Conservation (phyloP, 2,329 filamentous ascomycete genomes). For the Atkinsonella hypoxylon region DNA sequence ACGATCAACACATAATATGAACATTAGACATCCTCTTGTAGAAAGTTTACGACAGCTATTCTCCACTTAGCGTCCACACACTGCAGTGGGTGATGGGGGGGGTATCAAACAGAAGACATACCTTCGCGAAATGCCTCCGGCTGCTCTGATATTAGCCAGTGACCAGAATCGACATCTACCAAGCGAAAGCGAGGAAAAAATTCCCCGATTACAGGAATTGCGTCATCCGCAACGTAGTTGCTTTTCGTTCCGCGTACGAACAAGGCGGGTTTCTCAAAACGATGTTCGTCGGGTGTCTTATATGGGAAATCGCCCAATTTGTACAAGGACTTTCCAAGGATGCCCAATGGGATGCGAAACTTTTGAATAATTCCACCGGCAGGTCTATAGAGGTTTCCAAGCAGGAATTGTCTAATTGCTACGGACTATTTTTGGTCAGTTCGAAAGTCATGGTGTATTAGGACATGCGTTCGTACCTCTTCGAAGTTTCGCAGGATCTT, state of each 20-base stretch:
- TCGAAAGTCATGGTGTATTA: neutral
- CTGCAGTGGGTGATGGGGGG: neutral
- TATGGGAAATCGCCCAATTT: constrained; percentile 85
- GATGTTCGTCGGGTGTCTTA: constrained; percentile 52
- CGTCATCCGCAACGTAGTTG: constrained; percentile 70
- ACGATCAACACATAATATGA: neutral
- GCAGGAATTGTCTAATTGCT: constrained; percentile 77
- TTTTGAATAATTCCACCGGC: constrained; percentile 40
- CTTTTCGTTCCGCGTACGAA: constrained; percentile 71
- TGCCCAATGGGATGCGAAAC: constrained; percentile 70
- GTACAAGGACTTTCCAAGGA: constrained; percentile 54
- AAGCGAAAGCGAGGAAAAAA: constrained; percentile 73
- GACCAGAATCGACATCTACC: constrained; percentile 64
- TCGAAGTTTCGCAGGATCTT: constrained; percentile 66
- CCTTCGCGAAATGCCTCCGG: constrained; percentile 66
- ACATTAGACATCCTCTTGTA: neutral
- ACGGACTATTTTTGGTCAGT: constrained; percentile 34
- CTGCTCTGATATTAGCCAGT: constrained; percentile 86
- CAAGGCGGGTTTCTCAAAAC: constrained; percentile 67
- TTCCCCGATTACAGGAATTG: constrained; percentile 62
- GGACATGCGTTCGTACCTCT: constrained; percentile 29
- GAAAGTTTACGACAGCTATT: constrained; percentile 4
- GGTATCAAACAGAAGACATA: constrained; percentile 18
- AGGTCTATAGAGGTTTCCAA: constrained; percentile 66
- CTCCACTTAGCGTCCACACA: neutral